phyloP scores from a whole-genome alignment of 2,329 filamentous ascomycete species.

The Canariomyces notabilis region DNA sequence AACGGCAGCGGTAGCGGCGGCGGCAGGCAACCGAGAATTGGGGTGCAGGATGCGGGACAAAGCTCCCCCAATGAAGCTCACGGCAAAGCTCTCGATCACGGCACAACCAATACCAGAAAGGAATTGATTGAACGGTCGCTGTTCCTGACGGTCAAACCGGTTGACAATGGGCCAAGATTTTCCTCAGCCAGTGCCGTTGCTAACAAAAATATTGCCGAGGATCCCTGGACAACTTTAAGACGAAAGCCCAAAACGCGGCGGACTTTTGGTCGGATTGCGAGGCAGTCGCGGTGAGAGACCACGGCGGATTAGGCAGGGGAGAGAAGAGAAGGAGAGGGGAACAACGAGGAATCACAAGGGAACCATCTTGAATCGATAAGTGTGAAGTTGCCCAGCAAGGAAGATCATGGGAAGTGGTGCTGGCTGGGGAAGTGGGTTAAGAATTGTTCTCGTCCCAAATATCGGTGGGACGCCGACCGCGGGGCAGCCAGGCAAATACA shows the following conservation, averaged over 20 bases:
- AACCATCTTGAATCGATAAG: slow-evolving; percentile 20
- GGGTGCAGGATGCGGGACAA: slow-evolving; percentile 17
- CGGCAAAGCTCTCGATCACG: slow-evolving; percentile 4
- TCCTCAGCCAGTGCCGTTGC: slow-evolving; percentile 11
- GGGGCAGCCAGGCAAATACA: slow-evolving; percentile 20
- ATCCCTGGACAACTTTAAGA: slow-evolving; percentile 1
- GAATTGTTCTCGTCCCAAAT: background rate
- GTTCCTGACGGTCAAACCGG: background rate
- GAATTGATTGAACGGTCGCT: slow-evolving; percentile 1
- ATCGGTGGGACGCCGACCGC: slow-evolving; percentile 19
- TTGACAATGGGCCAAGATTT: background rate
- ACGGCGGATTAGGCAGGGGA: slow-evolving; percentile 9
- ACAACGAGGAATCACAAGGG: slow-evolving; percentile 19
- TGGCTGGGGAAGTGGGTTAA: slow-evolving; percentile 13
- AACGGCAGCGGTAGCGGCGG: slow-evolving; percentile 10
- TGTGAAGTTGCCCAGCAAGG: slow-evolving; percentile 8
- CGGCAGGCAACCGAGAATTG: slow-evolving; percentile 17
- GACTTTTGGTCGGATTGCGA: no score
- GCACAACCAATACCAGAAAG: slow-evolving; percentile 10
- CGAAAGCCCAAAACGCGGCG: slow-evolving; percentile 10
- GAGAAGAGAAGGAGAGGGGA: slow-evolving; percentile 9
- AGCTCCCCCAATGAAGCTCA: slow-evolving; percentile 1
- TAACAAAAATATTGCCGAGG: slow-evolving; percentile 25
- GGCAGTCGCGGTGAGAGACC: slow-evolving; percentile 8
- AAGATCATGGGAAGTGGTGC: slow-evolving; percentile 9